Conservation (phyloP, 2,329 filamentous ascomycete genomes). For the Stachybotrys elegans region DNA sequence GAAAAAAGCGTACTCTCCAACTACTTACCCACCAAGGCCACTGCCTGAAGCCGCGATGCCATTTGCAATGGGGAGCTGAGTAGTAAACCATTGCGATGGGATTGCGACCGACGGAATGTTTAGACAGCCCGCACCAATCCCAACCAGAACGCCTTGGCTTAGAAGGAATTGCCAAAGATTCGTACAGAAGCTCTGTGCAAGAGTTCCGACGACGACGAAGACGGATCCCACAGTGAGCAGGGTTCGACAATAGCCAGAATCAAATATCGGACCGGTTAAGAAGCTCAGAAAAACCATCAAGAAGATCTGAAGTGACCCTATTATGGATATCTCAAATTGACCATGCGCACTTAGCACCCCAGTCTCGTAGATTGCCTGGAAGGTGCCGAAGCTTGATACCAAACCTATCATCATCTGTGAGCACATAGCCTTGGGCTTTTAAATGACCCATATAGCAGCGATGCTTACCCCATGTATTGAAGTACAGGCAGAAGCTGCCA, state of each 20-base stretch:
- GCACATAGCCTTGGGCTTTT: too few relatives aligned
- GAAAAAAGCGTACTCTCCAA: too few relatives aligned
- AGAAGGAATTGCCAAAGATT: constrained; percentile 78
- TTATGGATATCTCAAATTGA: constrained; percentile 15
- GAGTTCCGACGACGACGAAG: constrained; percentile 12
- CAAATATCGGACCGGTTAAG: constrained; percentile 14
- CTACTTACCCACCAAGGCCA: constrained; percentile 50
- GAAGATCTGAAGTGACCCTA: constrained; percentile 15
- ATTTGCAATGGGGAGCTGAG: constrained; percentile 66
- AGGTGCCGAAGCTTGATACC: constrained; percentile 16
- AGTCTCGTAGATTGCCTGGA: constrained; percentile 19
- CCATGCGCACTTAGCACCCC: constrained; percentile 3
- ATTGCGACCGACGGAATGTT: constrained; percentile 74
- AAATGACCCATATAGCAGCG: too few relatives aligned
- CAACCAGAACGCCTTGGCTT: constrained; percentile 65
- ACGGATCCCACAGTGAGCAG: constrained; percentile 10
- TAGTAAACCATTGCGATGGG: constrained; percentile 72
- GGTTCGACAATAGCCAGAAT: constrained; percentile 14
- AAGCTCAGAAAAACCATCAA: constrained; percentile 18
- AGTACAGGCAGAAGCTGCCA: constrained; percentile 17
- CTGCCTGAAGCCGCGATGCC: constrained; percentile 72
- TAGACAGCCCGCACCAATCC: constrained; percentile 65
- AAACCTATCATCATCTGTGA: constrained; percentile 8
- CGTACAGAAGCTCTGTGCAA: constrained; percentile 13
- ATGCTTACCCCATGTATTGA: constrained; percentile 17